These are phyloP conservation scores for Monosporascus sp. DNA, from an alignment of 2,329 filamentous ascomycete genomes.

Conservation along the genomic window DNA sequence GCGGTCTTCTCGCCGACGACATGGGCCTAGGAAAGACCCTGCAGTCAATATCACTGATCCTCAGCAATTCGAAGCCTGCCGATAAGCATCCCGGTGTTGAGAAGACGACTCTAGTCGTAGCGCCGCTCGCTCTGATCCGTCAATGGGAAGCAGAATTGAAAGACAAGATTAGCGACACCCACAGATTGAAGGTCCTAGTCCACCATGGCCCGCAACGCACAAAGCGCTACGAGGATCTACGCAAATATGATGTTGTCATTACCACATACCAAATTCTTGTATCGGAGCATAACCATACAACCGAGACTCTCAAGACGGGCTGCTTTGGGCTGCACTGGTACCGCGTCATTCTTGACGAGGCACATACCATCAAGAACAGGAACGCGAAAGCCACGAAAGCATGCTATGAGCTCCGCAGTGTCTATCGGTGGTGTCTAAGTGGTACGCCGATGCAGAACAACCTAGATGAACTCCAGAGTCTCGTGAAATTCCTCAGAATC, in stretches of 20 bases:
- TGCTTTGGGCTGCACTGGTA: conserved; percentile 95
- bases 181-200: conserved; percentile 74
- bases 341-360: conserved; percentile 90
- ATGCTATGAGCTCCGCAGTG: conserved; percentile 74
- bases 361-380: conserved; percentile 97
- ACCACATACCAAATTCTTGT: conserved; percentile 96
- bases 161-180: conserved; percentile 66
- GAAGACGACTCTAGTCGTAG: conserved; percentile 84
- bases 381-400: conserved; percentile 94
- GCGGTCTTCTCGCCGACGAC: conserved; percentile 92
- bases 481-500: conserved; percentile 89
- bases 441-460: conserved; percentile 99
- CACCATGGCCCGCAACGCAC: conserved; percentile 87
- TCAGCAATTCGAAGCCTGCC: conserved; percentile 72
- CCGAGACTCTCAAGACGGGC: conserved; percentile 63
- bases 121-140: conserved; percentile 87
- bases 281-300: conserved; percentile 75
- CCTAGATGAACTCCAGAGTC: conserved; percentile 87
- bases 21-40: conserved; percentile 97
- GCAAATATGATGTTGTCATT: conserved; percentile 88
- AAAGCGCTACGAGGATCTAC: conserved; percentile 70
- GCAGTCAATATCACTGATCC: conserved; percentile 83
- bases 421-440: conserved; percentile 93
- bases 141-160: conserved; percentile 96
- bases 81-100: conserved; percentile 56